Base-by-base conservation (phyloP, 495 filamentous ascomycete genomes). In the Aspergillus bridgeri region DNA sequence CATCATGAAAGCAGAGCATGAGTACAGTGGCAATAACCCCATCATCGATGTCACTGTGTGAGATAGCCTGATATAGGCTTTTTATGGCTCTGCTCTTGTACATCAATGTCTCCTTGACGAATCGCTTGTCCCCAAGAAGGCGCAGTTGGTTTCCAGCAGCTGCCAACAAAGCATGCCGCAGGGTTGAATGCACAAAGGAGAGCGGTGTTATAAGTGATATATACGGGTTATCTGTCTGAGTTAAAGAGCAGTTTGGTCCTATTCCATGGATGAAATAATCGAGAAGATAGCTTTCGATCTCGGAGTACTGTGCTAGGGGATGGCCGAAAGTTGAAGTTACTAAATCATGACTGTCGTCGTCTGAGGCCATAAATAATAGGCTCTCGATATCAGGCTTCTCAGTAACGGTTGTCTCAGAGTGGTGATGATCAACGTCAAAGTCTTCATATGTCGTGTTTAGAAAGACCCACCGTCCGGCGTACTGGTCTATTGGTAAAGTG, bases 1-100 rank as follows among this genome's bases (percentile, higher is more conserved):
- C 63, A 52, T 60, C 63, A 19, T 62, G 63, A 55, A 65, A 65
- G 38, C 63, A 65, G 2, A 65, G 46, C 63, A 65, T 65, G 13
- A 65, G 48, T 21, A 62, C 60, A 5, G 63, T 45, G 19, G 63
- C 63, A 9, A 62, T 53, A 3, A 52, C 55, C 2, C 50, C 63
- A 53, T 62, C 57, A 29, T 62, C 48, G 9, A 48, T 38, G 1
- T 42, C 42, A 20, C 21, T 33, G 13, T 43, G 23, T 6, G 48
- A 50, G 18, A 62, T 59, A 18, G 50, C 63, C 11, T 57, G 56
- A 18, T 51, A 27, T 6, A 65, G 51, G 9, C 63, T 57, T 5
- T 53, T 51, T 29, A 65, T 9, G 0, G 59, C 63, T 17, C 42
- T 62, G 11, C 56, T 25, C 22, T 60, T 65, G 46, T 57, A 62